These are phyloP conservation scores for Cercospora sp. DNA, from an alignment of 2,329 filamentous ascomycete species.

Conservation along the genomic window DNA sequence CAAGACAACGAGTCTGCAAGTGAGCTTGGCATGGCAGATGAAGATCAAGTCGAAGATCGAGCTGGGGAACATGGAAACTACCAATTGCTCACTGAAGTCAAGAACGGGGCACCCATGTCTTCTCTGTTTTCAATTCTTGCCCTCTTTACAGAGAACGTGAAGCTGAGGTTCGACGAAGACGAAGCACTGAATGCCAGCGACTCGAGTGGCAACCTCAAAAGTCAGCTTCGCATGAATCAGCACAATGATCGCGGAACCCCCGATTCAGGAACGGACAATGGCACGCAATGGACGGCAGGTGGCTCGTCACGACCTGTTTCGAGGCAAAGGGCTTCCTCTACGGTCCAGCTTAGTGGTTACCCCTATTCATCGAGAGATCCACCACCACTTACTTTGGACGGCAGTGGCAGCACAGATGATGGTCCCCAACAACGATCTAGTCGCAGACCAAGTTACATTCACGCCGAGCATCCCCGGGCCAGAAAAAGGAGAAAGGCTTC, in stretches of 20 bases:
- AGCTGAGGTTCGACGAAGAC: constrained; percentile 68
- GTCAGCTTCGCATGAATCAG: constrained; percentile 27
- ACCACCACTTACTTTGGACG: constrained; percentile 34
- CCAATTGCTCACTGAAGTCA: constrained; percentile 92
- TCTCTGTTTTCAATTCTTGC: constrained; percentile 97
- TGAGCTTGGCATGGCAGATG: constrained; percentile 47
- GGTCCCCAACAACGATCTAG: constrained; percentile 26
- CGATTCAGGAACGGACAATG: constrained; percentile 32
- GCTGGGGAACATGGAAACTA: constrained; percentile 76
- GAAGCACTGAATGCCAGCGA: constrained; percentile 49
- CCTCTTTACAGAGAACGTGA: constrained; percentile 92
- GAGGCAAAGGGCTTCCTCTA: constrained; percentile 30
- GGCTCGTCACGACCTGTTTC: constrained; percentile 30
- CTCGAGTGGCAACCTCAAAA: constrained; percentile 28
- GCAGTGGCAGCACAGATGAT: constrained; percentile 30
- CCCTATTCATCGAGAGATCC: constrained; percentile 32
- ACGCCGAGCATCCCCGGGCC: constrained; percentile 18
- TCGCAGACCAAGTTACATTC: constrained; percentile 31
- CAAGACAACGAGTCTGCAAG: constrained; percentile 45
- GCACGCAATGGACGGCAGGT: constrained; percentile 25
- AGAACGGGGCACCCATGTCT: constrained; percentile 97
- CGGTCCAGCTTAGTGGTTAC: constrained; percentile 11
- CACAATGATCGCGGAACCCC: constrained; percentile 28
- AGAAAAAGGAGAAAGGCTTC: constrained; percentile 58
- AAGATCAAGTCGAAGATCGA: constrained; percentile 62